These are phyloP conservation scores for Mucor velutinosus DNA, from an alignment of 371 early-diverging fungal species.

Conservation along the genomic window DNA sequence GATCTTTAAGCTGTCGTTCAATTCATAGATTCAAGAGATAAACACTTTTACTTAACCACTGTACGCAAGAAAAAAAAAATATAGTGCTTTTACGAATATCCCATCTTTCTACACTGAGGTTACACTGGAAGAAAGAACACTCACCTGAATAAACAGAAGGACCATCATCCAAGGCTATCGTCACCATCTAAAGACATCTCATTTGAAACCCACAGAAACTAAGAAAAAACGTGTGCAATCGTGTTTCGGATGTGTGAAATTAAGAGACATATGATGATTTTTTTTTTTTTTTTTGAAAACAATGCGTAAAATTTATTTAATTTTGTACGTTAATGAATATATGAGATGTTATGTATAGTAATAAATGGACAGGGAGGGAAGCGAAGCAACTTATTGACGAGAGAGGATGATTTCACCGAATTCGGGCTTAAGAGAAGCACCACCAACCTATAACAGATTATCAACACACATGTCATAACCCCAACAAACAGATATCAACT, in stretches of 20 bases:
- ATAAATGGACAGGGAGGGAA: not conserved
- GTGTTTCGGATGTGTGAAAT: not conserved
- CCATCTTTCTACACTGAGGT: not conserved
- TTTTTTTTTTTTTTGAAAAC: conserved; percentile 9
- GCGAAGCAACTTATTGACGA: conserved; percentile 28
- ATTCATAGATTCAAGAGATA: not conserved
- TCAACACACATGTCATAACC: not conserved
- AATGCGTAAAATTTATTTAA: conserved; percentile 6
- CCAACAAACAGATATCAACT: conserved; percentile 9
- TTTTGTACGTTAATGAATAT: not conserved
- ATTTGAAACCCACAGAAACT: conserved; percentile 1
- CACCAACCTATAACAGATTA: conserved; percentile 71
- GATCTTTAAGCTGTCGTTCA: not conserved
- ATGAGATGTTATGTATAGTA: conserved; percentile 3
- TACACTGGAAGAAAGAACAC: not conserved
- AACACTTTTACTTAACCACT: not conserved
- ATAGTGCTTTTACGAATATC: no score
- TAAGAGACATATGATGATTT: conserved; percentile 9
- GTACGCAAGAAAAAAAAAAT: no score
- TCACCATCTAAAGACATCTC: not conserved
- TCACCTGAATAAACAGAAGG: not conserved
- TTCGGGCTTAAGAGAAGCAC: conserved; percentile 94
- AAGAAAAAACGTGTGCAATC: not conserved
- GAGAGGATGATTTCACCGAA: conserved; percentile 76
- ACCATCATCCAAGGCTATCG: not conserved